Conservation (phyloP, 768 basidiomycete genomes). For the Rhodosporidiobolus odoratus region DNA sequence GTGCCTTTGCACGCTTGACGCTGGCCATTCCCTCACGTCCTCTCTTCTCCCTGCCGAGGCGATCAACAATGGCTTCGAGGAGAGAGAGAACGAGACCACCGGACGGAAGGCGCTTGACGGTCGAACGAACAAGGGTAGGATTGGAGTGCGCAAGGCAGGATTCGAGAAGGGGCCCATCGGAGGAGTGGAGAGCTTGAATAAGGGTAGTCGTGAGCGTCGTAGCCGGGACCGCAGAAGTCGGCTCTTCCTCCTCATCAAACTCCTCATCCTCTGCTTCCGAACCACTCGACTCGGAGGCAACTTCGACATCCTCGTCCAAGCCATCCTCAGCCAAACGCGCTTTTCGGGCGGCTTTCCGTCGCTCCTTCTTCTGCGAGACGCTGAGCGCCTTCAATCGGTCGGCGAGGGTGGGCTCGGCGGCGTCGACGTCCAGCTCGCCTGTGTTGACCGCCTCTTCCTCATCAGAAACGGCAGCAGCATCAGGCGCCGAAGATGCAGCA, state of each 20-base stretch:
- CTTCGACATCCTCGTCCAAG: conserved; percentile 45
- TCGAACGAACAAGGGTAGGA: conserved; percentile 71
- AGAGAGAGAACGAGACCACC: conserved; percentile 73
- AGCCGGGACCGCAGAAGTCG: conserved; percentile 53
- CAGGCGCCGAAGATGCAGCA: conserved; percentile 58
- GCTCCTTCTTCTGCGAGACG: conserved; percentile 46
- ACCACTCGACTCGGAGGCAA: conserved; percentile 34
- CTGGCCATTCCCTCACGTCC: conserved; percentile 50
- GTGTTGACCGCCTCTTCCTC: conserved; percentile 54
- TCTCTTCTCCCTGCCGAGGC: conserved; percentile 68
- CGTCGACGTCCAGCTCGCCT: conserved; percentile 71
- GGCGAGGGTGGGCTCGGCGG: conserved; percentile 86
- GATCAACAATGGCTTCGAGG: conserved; percentile 79
- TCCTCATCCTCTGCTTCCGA: conserved; percentile 39
- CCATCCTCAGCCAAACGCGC: not conserved
- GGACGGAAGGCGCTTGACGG: conserved; percentile 76
- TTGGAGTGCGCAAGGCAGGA: conserved; percentile 81
- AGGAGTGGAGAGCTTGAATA: conserved; percentile 92
- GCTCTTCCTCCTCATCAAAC: conserved; percentile 4
- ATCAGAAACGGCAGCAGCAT: conserved; percentile 49
- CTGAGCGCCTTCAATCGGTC: conserved; percentile 75
- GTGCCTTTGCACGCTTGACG: conserved; percentile 69
- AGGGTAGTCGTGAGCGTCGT: conserved; percentile 87
- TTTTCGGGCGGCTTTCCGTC: conserved; percentile 11
- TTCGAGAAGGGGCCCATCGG: conserved; percentile 79